Evolutionary conservation across 2,329 filamentous ascomycete species (phyloP).

Genomic region (Cladosporium phlei): DNA sequence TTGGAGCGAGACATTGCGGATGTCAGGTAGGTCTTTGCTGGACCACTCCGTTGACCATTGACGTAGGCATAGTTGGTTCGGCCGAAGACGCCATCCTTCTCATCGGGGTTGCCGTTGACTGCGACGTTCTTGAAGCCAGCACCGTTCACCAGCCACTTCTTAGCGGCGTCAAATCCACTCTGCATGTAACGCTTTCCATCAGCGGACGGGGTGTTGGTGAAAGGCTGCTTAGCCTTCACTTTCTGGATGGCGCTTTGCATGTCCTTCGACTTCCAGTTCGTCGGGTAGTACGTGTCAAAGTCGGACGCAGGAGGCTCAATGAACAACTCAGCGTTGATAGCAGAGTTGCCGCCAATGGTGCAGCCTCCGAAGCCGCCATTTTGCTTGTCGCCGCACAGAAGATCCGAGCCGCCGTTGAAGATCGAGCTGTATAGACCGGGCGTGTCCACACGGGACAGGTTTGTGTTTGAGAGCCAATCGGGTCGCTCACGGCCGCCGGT

Average conservation of each 20-base stretch:
- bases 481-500: slow-evolving; percentile 41
- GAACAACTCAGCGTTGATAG: slow-evolving; percentile 52
- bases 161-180: slow-evolving; percentile 44
- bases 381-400: slow-evolving; percentile 41
- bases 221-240: slow-evolving; percentile 43
- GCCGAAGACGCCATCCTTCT: slow-evolving; percentile 48
- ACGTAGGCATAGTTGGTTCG: slow-evolving; percentile 47
- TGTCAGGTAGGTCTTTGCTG: slow-evolving; percentile 48
- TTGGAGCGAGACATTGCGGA: slow-evolving; percentile 39
- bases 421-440: slow-evolving; percentile 52
- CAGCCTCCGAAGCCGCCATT: slow-evolving; percentile 42
- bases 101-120: slow-evolving; percentile 43
- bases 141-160: slow-evolving; percentile 47
- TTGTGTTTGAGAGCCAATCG: slow-evolving; percentile 45
- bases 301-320: slow-evolving; percentile 52
- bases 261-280: slow-evolving; percentile 49
- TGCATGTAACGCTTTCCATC: slow-evolving; percentile 47
- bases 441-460: slow-evolving; percentile 50
- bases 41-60: slow-evolving; percentile 48
- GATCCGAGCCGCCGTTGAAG: slow-evolving; percentile 38
- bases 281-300: slow-evolving; percentile 48
- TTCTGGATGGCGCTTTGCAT: slow-evolving; percentile 44
- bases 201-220: slow-evolving; percentile 41
- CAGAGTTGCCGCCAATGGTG: slow-evolving; percentile 49
- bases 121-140: slow-evolving; percentile 46